A percentile compares a stretch with the other conserved stretches of the same genome.
These are phyloP conservation scores for Coemansia sp. DNA, from an alignment of 192 early-diverging fungal species.

Conservation along the genomic window DNA sequence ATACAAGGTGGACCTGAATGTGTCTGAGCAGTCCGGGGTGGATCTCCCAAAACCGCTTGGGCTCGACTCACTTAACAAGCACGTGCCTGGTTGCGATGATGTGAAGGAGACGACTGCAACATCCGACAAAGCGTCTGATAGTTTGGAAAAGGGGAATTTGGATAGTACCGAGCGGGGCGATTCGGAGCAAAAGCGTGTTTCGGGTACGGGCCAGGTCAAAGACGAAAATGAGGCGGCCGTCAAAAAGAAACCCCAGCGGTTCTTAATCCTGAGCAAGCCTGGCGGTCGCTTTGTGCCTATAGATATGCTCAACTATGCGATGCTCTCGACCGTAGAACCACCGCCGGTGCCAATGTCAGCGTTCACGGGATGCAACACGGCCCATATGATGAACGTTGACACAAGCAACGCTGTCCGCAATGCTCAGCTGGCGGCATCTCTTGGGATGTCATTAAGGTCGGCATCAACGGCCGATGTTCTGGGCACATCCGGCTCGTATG, in stretches of 20 bases:
- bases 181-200: not conserved
- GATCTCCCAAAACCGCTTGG: slow-evolving; percentile 37
- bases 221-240: not conserved
- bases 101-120: not conserved
- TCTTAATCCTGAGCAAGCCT: slow-evolving; percentile 52
- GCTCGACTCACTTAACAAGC: slow-evolving; percentile 15
- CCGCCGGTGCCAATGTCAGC: slow-evolving; percentile 19
- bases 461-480: slow-evolving; percentile 21
- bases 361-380: slow-evolving; percentile 43
- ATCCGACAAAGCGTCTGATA: not conserved
- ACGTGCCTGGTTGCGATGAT: not conserved
- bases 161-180: not conserved
- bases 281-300: slow-evolving; percentile 57
- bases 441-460: slow-evolving; percentile 23
- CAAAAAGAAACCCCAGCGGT: slow-evolving; percentile 21
- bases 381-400: slow-evolving; percentile 53
- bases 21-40: slow-evolving; percentile 14
- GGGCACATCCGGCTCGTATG: slow-evolving; percentile 27
- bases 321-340: slow-evolving; percentile 44
- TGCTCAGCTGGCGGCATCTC: slow-evolving; percentile 17
- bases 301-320: slow-evolving; percentile 40
- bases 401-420: slow-evolving; percentile 24
- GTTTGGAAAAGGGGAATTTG: not conserved
- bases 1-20: not conserved
- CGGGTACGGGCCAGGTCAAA: not conserved